Evolutionary conservation across 306 rosid genomes (phyloP), one percentile per base, ranked within the genome.

Genomic region (Inga leiocalycina): DNA sequence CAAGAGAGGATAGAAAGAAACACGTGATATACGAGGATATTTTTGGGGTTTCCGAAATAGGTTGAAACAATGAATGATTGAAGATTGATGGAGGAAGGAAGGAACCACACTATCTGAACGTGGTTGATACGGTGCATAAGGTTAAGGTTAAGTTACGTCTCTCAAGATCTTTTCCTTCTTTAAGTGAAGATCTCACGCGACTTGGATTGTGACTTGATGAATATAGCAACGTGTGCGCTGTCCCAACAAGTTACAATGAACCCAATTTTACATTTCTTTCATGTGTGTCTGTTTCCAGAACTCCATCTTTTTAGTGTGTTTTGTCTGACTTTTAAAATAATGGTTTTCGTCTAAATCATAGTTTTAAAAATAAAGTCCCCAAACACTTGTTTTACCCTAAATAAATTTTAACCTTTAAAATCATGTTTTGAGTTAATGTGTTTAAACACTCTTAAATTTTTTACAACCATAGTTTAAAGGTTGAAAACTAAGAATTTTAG

Each of bases 11-110:
- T 0, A 39, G 64, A 13, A 13, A 61, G 20, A 34, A 74, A 91
- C 97, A 92, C 94, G 98, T 94, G 98, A 92, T 85, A 69, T 70
- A 75, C 49, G n/a, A 90, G 88, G 90, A 88, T 86, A 84, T 88
- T 86, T 83, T 62, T 8, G 52, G 46, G 20, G 27, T 76, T 87
- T 69, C 85, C 85, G 48, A 70, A 56, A 43, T 64, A 79, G 85
- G 74, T 43, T 15, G 24, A 46, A 71, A 8, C 32, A 69, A 69
- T 19, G 74, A 37, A 39, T 2, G n/a, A 56, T 56, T 7, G 62
- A 2, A 56, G 62, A 56, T 56, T 56, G 62, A 56, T 15, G 62
- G 7, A 39, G 27, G 49, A 27, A 24, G 6, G 68, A 61, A 61
- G 7, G 16, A 24, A 22, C 6, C 12, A 35, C 59, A 76, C 32